phyloP scores from a whole-genome alignment of 176 grass and related monocot species.

The Juncus effusus region DNA sequence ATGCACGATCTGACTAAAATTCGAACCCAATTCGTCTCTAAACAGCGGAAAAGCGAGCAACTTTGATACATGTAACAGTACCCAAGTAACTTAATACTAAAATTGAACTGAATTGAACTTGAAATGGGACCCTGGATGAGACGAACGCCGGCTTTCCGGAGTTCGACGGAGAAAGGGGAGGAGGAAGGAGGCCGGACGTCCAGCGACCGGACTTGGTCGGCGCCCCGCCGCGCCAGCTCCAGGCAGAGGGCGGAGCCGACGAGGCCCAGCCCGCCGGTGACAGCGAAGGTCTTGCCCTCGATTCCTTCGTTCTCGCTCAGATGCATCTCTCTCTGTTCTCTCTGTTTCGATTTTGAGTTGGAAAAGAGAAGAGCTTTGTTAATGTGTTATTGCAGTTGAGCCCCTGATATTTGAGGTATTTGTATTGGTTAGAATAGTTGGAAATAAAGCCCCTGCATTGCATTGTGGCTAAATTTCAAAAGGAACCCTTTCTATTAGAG shows the following conservation, averaged over 20 bases:
- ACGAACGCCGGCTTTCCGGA: constrained; percentile 44
- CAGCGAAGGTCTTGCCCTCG: constrained; percentile 60
- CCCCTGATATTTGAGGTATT: too few species aligned
- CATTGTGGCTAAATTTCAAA: too few species aligned
- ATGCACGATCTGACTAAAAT: too few species aligned
- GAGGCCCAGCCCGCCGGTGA: constrained; percentile 68
- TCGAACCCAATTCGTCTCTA: too few species aligned
- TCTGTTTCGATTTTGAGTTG: not conserved
- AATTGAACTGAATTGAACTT: not conserved
- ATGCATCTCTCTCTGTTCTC: not conserved
- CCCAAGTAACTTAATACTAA: too few species aligned
- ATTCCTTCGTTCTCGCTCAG: constrained; percentile 81
- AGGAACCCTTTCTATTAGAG: too few species aligned
- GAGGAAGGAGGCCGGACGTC: constrained; percentile 40
- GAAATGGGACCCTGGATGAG: constrained; percentile 42
- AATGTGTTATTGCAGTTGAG: too few species aligned
- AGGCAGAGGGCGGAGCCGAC: constrained; percentile 65
- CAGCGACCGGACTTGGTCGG: constrained; percentile 67
- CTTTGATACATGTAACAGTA: too few species aligned
- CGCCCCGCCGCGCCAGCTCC: constrained; percentile 61
- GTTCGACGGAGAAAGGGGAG: constrained; percentile 35
- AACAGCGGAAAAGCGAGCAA: too few species aligned
- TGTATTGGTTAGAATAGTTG: too few species aligned
- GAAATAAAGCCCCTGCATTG: too few species aligned
- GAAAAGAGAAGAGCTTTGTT: not conserved